Conservation (phyloP, 1,284 basidiomycete genomes). For the Cutaneotrichosporon mucoides region DNA sequence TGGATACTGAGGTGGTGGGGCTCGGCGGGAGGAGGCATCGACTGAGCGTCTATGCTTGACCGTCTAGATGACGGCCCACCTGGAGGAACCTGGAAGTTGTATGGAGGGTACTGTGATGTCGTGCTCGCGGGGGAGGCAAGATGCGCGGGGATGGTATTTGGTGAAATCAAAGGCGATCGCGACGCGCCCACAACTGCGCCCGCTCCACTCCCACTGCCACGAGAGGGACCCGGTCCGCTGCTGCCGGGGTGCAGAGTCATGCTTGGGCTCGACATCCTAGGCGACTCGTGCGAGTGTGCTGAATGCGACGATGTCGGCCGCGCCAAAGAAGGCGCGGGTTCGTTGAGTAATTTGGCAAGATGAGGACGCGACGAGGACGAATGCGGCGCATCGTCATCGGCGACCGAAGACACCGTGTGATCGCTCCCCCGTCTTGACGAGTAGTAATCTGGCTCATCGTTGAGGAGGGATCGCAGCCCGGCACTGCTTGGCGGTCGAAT, state of each 20-base stretch:
- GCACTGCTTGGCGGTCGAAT: slow-evolving; percentile 11
- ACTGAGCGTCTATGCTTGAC: slow-evolving; percentile 13
- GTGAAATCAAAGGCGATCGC: slow-evolving; percentile 12
- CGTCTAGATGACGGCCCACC: slow-evolving; percentile 15
- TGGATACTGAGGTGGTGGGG: slow-evolving; percentile 1
- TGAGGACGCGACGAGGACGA: slow-evolving; percentile 5
- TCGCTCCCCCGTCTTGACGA: slow-evolving; percentile 12
- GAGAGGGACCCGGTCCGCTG: neutral
- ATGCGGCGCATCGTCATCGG: slow-evolving; percentile 10
- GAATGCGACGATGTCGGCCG: slow-evolving; percentile 9
- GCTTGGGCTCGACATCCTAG: slow-evolving; percentile 13
- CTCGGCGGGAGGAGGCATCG: slow-evolving; percentile 36
- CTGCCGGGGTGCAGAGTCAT: slow-evolving; percentile 8
- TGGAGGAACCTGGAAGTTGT: neutral
- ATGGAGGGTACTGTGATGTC: neutral
- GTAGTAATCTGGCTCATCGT: slow-evolving; percentile 11
- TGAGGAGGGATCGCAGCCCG: slow-evolving; percentile 11
- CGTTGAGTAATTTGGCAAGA: slow-evolving; percentile 33
- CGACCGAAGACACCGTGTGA: slow-evolving; percentile 7
- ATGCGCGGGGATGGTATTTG: neutral
- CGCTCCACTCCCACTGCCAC: neutral
- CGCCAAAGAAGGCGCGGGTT: slow-evolving; percentile 15
- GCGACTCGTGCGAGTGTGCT: neutral
- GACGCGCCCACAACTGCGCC: neutral
- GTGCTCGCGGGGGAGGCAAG: slow-evolving; percentile 3